phyloP scores from a whole-genome alignment of 495 filamentous ascomycete species.

The Daldinia grandis region DNA sequence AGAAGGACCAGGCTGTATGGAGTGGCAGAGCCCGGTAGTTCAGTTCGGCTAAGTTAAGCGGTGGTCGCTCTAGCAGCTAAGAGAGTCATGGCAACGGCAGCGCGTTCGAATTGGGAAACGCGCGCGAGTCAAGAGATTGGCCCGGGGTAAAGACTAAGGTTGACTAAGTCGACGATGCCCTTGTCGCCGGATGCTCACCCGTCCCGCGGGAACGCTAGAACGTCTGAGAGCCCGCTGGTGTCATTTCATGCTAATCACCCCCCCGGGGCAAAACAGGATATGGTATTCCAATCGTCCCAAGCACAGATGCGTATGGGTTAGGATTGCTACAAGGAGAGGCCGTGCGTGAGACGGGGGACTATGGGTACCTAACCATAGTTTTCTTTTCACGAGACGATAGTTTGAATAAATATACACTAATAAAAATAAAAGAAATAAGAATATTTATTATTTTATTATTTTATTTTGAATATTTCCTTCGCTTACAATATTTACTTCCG shows the following conservation, averaged over 20 bases:
- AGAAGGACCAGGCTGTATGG: constrained; percentile 17
- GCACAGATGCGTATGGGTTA: constrained; percentile 23
- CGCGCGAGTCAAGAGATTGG: constrained; percentile 23
- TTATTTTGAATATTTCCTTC: not conserved
- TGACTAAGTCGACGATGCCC: constrained; percentile 20
- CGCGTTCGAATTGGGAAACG: constrained; percentile 24
- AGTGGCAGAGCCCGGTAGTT: not conserved
- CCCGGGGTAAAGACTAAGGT: not conserved
- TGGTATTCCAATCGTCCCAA: constrained; percentile 25
- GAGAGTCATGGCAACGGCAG: constrained; percentile 17
- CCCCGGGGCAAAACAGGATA: constrained; percentile 17
- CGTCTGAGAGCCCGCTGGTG: constrained; percentile 31
- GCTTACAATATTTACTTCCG: not conserved
- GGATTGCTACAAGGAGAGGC: constrained; percentile 15
- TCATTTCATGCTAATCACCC: constrained; percentile 20
- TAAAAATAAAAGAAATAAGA: not conserved
- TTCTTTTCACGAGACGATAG: not conserved
- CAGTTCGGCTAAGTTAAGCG: constrained; percentile 12
- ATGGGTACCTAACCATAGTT: constrained; percentile 14
- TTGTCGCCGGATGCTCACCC: constrained; percentile 38
- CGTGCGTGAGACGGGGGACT: constrained; percentile 32
- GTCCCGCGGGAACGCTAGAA: constrained; percentile 25
- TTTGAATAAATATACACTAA: not conserved
- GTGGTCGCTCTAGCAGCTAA: not conserved
- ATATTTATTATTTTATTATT: not conserved